Conservation (phyloP, 768 basidiomycete genomes). For the Suillus paluster region DNA sequence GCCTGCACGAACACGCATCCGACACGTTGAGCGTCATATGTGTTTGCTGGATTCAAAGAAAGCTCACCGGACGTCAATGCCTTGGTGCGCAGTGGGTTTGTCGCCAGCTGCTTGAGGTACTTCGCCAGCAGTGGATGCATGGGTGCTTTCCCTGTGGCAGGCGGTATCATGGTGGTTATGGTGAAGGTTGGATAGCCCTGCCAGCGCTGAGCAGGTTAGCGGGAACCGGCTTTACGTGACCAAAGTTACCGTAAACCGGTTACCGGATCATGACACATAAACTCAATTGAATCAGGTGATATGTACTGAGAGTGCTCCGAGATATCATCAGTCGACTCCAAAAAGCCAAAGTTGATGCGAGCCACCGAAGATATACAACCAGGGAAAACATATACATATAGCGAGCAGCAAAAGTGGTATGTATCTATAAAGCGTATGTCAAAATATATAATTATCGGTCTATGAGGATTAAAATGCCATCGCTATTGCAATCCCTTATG, state of each 20-base stretch:
- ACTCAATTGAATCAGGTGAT: no score
- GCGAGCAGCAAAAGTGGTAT: constrained; percentile 15
- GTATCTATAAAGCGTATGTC: constrained; percentile 15
- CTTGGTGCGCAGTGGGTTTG: constrained; percentile 81
- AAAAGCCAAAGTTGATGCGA: no score
- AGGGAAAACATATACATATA: background rate
- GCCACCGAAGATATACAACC: background rate
- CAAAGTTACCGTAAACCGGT: background rate
- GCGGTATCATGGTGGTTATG: constrained; percentile 44
- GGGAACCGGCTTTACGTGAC: background rate
- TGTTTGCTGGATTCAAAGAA: background rate
- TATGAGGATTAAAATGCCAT: constrained; percentile 17
- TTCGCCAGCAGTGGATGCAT: constrained; percentile 59
- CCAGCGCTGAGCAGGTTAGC: background rate
- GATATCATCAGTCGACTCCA: no score
- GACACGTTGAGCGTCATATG: constrained; percentile 6
- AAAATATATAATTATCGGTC: constrained; percentile 19
- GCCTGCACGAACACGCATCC: constrained; percentile 32
- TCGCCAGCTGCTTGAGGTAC: constrained; percentile 70
- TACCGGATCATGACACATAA: background rate
- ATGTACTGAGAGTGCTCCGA: no score
- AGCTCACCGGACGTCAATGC: constrained; percentile 69
- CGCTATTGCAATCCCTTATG: constrained; percentile 21
- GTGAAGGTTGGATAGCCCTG: constrained; percentile 15
- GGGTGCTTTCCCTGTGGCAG: constrained; percentile 22